phyloP scores from a whole-genome alignment of 257 asterid species.

The Asclepias syriaca region DNA sequence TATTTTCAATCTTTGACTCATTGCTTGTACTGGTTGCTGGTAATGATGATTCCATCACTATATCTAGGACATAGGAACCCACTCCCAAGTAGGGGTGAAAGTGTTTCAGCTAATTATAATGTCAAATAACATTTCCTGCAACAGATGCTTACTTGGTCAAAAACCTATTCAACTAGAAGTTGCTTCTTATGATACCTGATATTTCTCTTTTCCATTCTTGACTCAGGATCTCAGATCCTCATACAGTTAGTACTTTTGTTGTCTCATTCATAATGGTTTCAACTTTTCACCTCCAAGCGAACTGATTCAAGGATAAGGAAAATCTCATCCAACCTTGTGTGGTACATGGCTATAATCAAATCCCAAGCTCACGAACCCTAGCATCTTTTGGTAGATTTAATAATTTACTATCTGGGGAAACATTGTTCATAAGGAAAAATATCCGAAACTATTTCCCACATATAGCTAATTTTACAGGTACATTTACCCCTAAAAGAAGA shows the following conservation, averaged over 20 bases:
- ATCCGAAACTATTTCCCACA: neutral
- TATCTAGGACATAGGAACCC: neutral
- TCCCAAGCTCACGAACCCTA: neutral
- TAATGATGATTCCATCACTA: neutral
- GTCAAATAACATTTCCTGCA: neutral
- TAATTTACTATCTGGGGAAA: neutral
- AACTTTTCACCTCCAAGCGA: neutral
- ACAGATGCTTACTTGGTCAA: neutral
- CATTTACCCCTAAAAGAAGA: neutral
- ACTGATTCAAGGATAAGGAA: neutral
- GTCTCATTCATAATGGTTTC: neutral
- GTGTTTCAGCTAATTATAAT: neutral
- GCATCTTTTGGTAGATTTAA: neutral
- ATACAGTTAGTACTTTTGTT: neutral
- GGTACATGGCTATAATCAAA: neutral
- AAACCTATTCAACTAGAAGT: slow-evolving; percentile 4
- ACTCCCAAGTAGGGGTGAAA: neutral
- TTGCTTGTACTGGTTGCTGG: neutral
- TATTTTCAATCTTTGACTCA: neutral
- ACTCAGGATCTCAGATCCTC: neutral
- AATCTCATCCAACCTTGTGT: neutral
- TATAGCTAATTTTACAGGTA: neutral
- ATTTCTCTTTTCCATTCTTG: neutral
- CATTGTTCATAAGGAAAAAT: neutral
- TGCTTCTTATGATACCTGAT: neutral